Evolutionary conservation across 2,329 filamentous ascomycete genomes (phyloP).

Genomic region (Mycogone perniciosa): DNA sequence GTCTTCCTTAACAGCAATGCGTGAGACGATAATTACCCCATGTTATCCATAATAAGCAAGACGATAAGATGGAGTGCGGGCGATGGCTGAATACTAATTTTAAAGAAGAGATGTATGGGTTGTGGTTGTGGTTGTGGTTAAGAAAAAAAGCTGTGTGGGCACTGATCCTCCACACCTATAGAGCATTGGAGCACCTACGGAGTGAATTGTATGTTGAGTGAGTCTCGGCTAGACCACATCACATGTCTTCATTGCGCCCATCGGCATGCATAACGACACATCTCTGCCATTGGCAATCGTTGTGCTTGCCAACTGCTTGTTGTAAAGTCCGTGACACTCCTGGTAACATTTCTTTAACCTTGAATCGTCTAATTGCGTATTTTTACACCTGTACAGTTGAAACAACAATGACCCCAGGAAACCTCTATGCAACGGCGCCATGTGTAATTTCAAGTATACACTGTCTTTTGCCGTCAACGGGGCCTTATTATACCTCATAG

Average conservation of each 20-base stretch:
- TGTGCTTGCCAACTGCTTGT: not conserved
- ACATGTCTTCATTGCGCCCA: not conserved
- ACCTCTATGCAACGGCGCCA: conserved; percentile 44
- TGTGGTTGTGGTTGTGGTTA: too few species aligned
- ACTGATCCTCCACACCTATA: too few species aligned
- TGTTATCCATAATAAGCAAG: too few species aligned
- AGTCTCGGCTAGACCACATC: too few species aligned
- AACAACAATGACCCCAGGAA: conserved; percentile 39
- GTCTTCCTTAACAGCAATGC: too few species aligned
- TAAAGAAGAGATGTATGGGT: too few species aligned
- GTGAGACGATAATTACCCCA: too few species aligned
- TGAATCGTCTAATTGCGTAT: conserved; percentile 43
- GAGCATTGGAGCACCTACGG: too few species aligned
- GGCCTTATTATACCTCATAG: conserved; percentile 8
- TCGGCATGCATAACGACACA: not conserved
- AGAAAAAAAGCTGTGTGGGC: too few species aligned
- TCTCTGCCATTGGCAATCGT: not conserved
- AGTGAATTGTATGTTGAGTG: too few species aligned
- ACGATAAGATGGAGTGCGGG: not conserved
- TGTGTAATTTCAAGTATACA: conserved; percentile 34
- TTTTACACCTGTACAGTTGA: conserved; percentile 48
- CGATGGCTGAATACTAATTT: not conserved
- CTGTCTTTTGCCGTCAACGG: conserved; percentile 11
- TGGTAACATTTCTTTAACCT: conserved; percentile 8
- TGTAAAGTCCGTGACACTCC: not conserved